Conservation (phyloP, 2,329 filamentous ascomycete species). For the Fonsecaea pugnacius region DNA sequence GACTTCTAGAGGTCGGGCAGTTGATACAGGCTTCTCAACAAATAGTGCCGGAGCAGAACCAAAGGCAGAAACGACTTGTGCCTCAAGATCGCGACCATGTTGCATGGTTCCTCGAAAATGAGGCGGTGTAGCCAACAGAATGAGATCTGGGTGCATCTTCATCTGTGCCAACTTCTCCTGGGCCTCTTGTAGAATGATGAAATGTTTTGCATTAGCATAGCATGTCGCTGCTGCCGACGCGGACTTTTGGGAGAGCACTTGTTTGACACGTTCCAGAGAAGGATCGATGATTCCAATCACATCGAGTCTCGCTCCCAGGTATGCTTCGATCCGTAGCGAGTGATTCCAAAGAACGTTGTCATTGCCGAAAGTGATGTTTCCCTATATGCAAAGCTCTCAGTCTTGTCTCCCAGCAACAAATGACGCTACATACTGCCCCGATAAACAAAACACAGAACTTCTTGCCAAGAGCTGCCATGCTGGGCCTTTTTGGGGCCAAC, state of each 20-base stretch:
- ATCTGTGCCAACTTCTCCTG: neutral
- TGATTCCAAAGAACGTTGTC: conserved; percentile 21
- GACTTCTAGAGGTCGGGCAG: neutral
- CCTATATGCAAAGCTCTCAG: conserved; percentile 1
- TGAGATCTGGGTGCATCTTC: neutral
- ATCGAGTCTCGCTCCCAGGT: neutral
- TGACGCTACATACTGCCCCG: too few species aligned
- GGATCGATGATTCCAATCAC: conserved; percentile 14
- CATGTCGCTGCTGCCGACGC: conserved; percentile 4
- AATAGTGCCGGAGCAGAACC: neutral
- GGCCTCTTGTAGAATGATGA: neutral
- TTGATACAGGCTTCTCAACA: conserved; percentile 2
- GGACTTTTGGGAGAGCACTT: conserved; percentile 1
- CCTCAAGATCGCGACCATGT: conserved; percentile 5
- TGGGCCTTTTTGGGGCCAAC: too few species aligned
- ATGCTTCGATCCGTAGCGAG: conserved; percentile 17
- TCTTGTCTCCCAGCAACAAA: neutral
- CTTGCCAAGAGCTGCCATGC: too few species aligned
- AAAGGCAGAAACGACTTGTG: neutral
- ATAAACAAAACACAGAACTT: too few species aligned
- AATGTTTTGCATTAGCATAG: conserved; percentile 9
- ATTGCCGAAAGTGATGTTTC: conserved; percentile 19
- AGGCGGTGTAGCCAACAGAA: neutral
- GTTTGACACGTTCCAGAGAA: conserved; percentile 9
- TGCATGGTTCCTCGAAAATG: conserved; percentile 11